Evolutionary conservation across 192 early-diverging fungal species (phyloP).

Genomic region (Coemansia aciculifera): DNA sequence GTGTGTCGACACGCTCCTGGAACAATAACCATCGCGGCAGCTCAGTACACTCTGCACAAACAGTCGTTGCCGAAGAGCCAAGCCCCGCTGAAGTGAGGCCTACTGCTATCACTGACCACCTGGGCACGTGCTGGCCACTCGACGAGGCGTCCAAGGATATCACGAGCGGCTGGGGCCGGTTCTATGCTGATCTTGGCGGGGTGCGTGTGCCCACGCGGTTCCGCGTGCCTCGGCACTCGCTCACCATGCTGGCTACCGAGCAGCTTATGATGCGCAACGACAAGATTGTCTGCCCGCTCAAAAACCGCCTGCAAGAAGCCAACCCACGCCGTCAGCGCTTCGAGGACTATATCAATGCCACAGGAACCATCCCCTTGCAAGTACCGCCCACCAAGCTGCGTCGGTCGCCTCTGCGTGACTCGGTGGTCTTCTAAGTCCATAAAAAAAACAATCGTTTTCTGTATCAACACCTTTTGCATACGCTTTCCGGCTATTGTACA

Average conservation of each 20-base stretch:
- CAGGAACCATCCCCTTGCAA: conserved; percentile 28
- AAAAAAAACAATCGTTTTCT: background rate
- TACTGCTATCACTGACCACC: conserved; percentile 18
- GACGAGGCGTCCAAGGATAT: conserved; percentile 14
- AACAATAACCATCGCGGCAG: conserved; percentile 14
- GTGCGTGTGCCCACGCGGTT: conserved; percentile 45
- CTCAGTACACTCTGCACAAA: conserved; percentile 30
- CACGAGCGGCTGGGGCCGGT: conserved; percentile 25
- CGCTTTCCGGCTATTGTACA: background rate
- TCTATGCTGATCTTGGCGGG: conserved; percentile 43
- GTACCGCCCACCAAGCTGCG: conserved; percentile 2
- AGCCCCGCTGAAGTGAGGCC: background rate
- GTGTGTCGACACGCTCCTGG: conserved; percentile 26
- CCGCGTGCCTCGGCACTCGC: conserved; percentile 44
- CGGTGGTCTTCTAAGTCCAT: conserved; percentile 3
- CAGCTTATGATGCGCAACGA: conserved; percentile 55
- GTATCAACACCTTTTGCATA: background rate
- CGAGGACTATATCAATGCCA: conserved; percentile 46
- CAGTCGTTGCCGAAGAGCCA: background rate
- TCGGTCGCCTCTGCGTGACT: conserved; percentile 28
- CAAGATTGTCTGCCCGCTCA: conserved; percentile 54
- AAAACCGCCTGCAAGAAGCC: conserved; percentile 49
- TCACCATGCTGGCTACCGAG: conserved; percentile 49
- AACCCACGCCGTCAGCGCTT: conserved; percentile 45
- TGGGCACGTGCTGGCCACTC: conserved; percentile 52